Conservation (phyloP, 306 rosid species). For the Sesbania bispinosa region DNA sequence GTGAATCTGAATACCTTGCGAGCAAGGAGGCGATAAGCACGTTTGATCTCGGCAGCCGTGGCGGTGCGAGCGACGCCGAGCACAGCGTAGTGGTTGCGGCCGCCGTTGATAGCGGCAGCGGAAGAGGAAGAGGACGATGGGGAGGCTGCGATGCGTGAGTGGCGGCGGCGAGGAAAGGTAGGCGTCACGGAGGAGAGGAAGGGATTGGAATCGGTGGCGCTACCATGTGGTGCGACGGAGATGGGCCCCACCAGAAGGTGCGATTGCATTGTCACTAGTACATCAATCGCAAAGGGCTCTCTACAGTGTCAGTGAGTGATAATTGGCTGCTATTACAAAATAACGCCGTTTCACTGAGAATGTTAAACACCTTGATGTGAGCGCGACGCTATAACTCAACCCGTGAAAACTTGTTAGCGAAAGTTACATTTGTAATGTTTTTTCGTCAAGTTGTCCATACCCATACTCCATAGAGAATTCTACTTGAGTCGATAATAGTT, state of each 20-base stretch:
- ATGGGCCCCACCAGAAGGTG: conserved; percentile 64
- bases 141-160: conserved; percentile 26
- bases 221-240: conserved; percentile 28
- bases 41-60: conserved; percentile 61
- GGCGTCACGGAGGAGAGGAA: conserved; percentile 28
- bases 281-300: neutral
- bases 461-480: too few relatives aligned
- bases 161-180: conserved; percentile 17
- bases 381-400: too few relatives aligned
- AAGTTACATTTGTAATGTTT: too few relatives aligned
- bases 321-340: too few relatives aligned
- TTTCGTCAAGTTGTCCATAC: too few relatives aligned
- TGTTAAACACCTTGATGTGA: too few relatives aligned
- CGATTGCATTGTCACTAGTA: conserved; percentile 44
- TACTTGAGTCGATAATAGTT: too few relatives aligned
- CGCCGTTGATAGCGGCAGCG: conserved; percentile 34
- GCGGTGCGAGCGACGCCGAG: conserved; percentile 64
- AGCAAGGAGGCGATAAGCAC: conserved; percentile 90
- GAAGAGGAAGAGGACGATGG: conserved; percentile 30
- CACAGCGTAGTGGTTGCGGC: conserved; percentile 62
- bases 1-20: conserved; percentile 45
- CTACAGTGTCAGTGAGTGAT: too few relatives aligned
- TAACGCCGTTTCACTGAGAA: too few relatives aligned
- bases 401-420: too few relatives aligned
- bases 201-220: conserved; percentile 23